Percentiles rank a stretch among this genome's conserved stretches.
Evolutionary conservation across 495 filamentous ascomycete species (phyloP).

Genomic region (Choiromyces venosus): DNA sequence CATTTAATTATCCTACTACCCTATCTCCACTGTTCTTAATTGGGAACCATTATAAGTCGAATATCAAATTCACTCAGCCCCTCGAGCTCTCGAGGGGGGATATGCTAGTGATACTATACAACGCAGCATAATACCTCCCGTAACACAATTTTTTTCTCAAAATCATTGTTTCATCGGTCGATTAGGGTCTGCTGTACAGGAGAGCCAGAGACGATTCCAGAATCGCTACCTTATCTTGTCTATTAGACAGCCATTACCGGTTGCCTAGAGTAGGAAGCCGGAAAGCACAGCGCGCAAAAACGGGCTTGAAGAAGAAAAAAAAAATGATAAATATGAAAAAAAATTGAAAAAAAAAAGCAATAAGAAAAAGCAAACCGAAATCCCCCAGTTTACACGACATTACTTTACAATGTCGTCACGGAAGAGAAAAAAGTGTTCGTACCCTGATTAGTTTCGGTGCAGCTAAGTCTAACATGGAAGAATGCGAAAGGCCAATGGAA

Average conservation of each 20-base stretch:
- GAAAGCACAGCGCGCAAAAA: not conserved
- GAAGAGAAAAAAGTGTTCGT: not conserved
- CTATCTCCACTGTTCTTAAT: too few relatives aligned
- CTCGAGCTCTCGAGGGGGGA: too few relatives aligned
- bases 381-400: not conserved
- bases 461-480: not conserved
- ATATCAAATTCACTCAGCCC: too few relatives aligned
- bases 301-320: not conserved
- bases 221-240: not conserved
- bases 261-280: not conserved
- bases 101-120: too few relatives aligned
- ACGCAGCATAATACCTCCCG: not conserved
- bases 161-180: not conserved
- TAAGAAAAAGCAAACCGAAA: not conserved
- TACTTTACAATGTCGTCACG: not conserved
- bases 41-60: too few relatives aligned
- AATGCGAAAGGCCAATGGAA: not conserved
- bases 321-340: not conserved
- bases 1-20: too few relatives aligned
- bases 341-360: not conserved
- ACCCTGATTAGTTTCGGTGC: not conserved
- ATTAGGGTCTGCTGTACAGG: not conserved
- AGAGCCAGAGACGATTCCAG: not conserved
- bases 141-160: not conserved
- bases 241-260: not conserved